A percentile compares a stretch with the other conserved stretches of the same genome.
Evolutionary conservation across 495 filamentous ascomycete species (phyloP).

Genomic region (Cercophora sp.): DNA sequence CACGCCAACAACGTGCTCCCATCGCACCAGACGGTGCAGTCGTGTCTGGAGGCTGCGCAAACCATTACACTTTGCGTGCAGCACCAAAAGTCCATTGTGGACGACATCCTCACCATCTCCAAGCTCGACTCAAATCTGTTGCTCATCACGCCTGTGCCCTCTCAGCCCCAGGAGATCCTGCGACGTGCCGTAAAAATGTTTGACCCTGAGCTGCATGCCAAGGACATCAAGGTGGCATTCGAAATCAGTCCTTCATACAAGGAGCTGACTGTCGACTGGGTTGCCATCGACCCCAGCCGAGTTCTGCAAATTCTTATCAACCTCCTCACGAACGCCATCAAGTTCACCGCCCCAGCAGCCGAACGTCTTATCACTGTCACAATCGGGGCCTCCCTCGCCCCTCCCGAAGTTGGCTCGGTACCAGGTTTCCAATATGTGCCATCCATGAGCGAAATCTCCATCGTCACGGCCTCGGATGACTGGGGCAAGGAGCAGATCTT

Average conservation of each 20-base stretch:
- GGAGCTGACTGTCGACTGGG: conserved; percentile 55
- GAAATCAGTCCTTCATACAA: conserved; percentile 50
- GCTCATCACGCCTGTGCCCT: conserved; percentile 57
- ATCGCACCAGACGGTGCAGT: conserved; percentile 10
- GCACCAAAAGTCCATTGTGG: conserved; percentile 73
- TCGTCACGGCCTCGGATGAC: conserved; percentile 29
- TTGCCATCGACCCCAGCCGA: conserved; percentile 59
- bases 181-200: conserved; percentile 60
- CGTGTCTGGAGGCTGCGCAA: conserved; percentile 42
- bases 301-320: conserved; percentile 67
- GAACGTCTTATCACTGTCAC: conserved; percentile 52
- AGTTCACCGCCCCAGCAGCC: conserved; percentile 56
- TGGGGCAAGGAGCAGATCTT: conserved; percentile 4
- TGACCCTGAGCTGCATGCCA: conserved; percentile 57
- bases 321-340: conserved; percentile 63
- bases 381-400: conserved; percentile 48
- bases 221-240: conserved; percentile 57
- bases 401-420: conserved; percentile 41
- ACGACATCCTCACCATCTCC: conserved; percentile 69
- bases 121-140: conserved; percentile 71
- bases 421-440: conserved; percentile 42
- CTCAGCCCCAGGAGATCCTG: conserved; percentile 55
- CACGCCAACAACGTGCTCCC: not conserved
- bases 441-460: conserved; percentile 29
- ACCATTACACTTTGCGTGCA: conserved; percentile 63